A percentile compares a stretch with the other conserved stretches of the same genome.
phyloP scores from a whole-genome alignment of 2,329 filamentous ascomycete genomes.

The Aspergillus niger region DNA sequence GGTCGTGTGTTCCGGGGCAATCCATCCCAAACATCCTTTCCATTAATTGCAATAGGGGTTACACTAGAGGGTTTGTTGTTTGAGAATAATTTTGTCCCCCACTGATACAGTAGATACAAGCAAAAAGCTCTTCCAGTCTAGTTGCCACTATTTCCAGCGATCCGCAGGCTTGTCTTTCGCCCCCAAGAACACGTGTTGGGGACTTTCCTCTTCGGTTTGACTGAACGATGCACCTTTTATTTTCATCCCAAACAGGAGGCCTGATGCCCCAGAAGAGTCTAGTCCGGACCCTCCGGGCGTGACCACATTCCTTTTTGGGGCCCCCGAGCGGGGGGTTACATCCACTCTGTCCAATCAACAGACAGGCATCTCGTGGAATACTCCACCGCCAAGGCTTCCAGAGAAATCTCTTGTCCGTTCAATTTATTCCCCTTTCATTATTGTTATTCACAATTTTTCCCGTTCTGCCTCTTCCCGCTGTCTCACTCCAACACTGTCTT shows the following conservation, averaged over 20 bases:
- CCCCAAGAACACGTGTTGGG: too few species aligned
- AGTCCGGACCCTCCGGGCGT: background rate
- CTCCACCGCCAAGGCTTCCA: background rate
- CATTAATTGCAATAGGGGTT: background rate
- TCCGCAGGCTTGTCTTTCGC: too few species aligned
- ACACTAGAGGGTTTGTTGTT: too few species aligned
- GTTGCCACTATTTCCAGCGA: too few species aligned
- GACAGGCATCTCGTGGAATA: background rate
- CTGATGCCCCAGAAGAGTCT: too few species aligned
- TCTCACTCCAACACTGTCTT: background rate
- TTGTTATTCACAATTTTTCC: background rate
- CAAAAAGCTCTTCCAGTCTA: too few species aligned
- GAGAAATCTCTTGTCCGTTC: background rate
- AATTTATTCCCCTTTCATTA: background rate
- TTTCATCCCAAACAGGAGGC: too few species aligned
- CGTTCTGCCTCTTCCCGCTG: background rate
- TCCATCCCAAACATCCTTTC: background rate
- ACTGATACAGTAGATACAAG: too few species aligned
- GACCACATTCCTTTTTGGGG: background rate
- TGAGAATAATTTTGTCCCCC: too few species aligned
- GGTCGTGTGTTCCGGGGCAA: background rate
- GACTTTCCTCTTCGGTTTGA: too few species aligned
- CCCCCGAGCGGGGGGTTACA: background rate
- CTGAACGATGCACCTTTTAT: too few species aligned
- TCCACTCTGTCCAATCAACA: background rate